Evolutionary conservation across 1,284 basidiomycete species (phyloP), one percentile per base, ranked within the genome.

Genomic region (Peniophora sp.): DNA sequence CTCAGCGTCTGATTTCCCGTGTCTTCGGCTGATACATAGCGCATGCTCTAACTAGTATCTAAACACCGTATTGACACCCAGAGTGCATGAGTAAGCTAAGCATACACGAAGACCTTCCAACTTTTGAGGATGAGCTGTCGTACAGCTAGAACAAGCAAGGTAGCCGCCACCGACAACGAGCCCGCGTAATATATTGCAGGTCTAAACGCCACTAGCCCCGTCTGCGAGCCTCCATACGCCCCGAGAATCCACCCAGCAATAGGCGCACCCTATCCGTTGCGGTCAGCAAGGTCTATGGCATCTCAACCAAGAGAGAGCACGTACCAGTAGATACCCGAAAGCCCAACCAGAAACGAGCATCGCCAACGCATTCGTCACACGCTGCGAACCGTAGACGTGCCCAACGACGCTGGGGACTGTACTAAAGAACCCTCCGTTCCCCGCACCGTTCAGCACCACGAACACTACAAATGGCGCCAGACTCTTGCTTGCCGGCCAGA

Each of bases 341-440:
- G 60, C 58, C 65, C 65, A 68, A 1, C 61, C 68, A 1, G 61
- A 59, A 18, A 63, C 57, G 12, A 67, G 57, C 64, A 68, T 64
- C 11, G 60, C 67, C 43, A 68, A 58, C 1, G 62, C 65, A 14
- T 60, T 53, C 17, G 60, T 52, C 9, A 63, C 51, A 17, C 63
- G 51, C 9, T 52, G 60, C 14, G 56, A 42, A 9, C 58, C 60
- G 44, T 66, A 69, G 8, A 64, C 39, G 23, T 62, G 53, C 1
- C 59, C 60, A 0, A 68, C 57, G 18, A 68, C 66, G 2, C 58
- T 63, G 0, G 68, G 68, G 55, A 65, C 63, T 1, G 62, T 63
- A 14, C 64, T 60, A 53, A 67, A 66, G 53, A 68, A 68, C 2
- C 60, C 66, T n/a, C 63, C 62, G 37, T 64, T 65, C 32, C 64